Base-by-base conservation (phyloP, 179 eudicot species). In the Vitellaria paradoxa region DNA sequence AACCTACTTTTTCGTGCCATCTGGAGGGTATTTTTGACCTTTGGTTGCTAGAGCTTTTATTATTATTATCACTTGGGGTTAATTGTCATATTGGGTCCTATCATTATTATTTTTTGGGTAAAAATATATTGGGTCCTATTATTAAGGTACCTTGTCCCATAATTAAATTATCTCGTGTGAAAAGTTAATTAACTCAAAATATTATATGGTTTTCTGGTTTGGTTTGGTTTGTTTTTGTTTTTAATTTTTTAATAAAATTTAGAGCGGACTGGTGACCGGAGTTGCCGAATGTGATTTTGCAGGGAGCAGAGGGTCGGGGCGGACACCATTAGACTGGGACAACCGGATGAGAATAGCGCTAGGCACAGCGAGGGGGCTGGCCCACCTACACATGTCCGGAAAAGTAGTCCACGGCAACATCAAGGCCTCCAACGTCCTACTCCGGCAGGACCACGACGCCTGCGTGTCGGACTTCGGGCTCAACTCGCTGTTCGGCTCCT, bases 281-380 rank as follows among this genome's bases (percentile, higher is more conserved):
- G 14, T 4, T 37, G 63, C 11, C 26, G 76, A 37, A 59, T 65
- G 60, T 14, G 46, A 24, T 68, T 70, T 56, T 70, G 20, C 86
- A 93, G 96, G 96, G n/a, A 90, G 89, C 86, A 85, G 96, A 87
- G 97, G 94, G 1, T 87, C 98, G n/a, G 96, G 98, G 12, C 88
- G 92, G 1, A 87, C 96, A 14, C 86, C 96, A 12, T 79, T 93
- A 2, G 94, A 93, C 78, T 93, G 98, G 98, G 96, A 91, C 74
- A 88, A 82, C 85, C 82, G 98, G 26, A 87, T 93, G 90, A 90
- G 83, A 78, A 86, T 91, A 69, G 96, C 96, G 12, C 3, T 88
- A 20, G 81, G 86, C 24, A 83, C 98, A 0, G 98, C 94, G 17
- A 76, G 91, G 47, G 96, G 96, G 2, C 85, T 93, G 10, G 78